These are phyloP conservation scores for Hymenoscyphus scutula DNA, from an alignment of 2,329 filamentous ascomycete species.

Conservation along the genomic window DNA sequence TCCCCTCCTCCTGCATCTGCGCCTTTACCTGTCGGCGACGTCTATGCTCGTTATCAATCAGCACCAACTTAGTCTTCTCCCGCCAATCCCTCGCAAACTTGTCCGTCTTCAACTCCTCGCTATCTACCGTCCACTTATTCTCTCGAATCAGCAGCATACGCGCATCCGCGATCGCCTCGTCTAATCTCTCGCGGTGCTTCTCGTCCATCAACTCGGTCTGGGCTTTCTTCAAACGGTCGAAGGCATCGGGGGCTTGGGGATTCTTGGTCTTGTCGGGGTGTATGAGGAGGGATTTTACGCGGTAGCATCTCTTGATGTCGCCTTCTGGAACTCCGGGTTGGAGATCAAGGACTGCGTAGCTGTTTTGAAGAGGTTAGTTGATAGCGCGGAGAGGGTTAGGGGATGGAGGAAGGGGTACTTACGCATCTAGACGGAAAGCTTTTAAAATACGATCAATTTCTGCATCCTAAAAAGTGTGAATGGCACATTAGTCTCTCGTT, in stretches of 20 bases:
- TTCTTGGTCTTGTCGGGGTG: slow-evolving; percentile 98
- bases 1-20: slow-evolving; percentile 93
- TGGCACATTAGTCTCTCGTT: not conserved
- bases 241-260: slow-evolving; percentile 85
- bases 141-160: slow-evolving; percentile 93
- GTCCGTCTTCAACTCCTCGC: slow-evolving; percentile 78
- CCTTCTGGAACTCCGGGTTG: slow-evolving; percentile 93
- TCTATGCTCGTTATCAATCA: slow-evolving; percentile 89
- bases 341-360: slow-evolving; percentile 91
- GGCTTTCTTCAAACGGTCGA: slow-evolving; percentile 94
- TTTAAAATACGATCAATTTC: slow-evolving; percentile 94
- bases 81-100: slow-evolving; percentile 85
- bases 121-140: slow-evolving; percentile 88
- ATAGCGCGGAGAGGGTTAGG: not conserved
- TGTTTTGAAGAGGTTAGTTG: slow-evolving; percentile 34
- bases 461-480: slow-evolving; percentile 65
- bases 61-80: slow-evolving; percentile 82
- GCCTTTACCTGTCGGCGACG: slow-evolving; percentile 83
- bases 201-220: slow-evolving; percentile 90
- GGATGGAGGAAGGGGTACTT: slow-evolving; percentile 34
- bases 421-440: slow-evolving; percentile 79
- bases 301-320: slow-evolving; percentile 92
- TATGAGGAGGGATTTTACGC: slow-evolving; percentile 97
- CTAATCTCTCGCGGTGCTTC: slow-evolving; percentile 80
- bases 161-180: slow-evolving; percentile 94